Base-by-base conservation (phyloP, 805 yeast species). In the Hermanozyma aechmeae region DNA sequence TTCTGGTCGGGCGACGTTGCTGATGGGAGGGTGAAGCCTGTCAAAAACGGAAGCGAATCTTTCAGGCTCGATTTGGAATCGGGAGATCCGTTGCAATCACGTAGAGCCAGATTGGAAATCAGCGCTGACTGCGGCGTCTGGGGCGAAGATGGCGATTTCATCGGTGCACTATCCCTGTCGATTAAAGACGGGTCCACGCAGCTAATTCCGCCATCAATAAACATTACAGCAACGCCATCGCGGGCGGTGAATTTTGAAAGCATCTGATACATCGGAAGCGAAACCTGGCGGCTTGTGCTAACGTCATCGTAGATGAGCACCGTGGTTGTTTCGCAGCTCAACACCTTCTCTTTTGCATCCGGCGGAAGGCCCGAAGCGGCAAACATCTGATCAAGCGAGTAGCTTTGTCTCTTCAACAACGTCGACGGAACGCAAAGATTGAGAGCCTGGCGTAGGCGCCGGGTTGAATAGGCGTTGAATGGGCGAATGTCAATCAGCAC, bases 361-460 rank as follows among this genome's bases (percentile, higher is more conserved):
- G 37, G 34, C 2, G 56, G 41, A 16, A 58, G 39, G 23, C 45
- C 50, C 34, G 53, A 48, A 6, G 61, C 44, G 20, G 51, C 49
- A 15, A 64, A 32, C 14, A 64, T 50, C 17, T 54, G 55, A 5
- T 37, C 33, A 18, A 65, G 36, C 28, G 45, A 51, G 29, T 54
- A 58, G 17, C 59, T 50, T 23, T 45, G 48, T 28, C 71, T 38
- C 35, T 63, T 63, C 18, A 65, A 39, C 15, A 65, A 48, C 1
- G 71, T 65, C 3, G 68, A 53, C 8, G 71, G 71, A 10, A 65
- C 44, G 36, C 69, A 64, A 12, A 62, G 43, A 35, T 63, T 61
- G 34, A 56, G 37, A 13, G 71, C 43, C 15, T 45, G 35, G 10
- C 32, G 36, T 11, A 65, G 31, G 30, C 58, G 54, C 16, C 55